Percentiles rank a stretch among this genome's conserved stretches.
Evolutionary conservation across 1,139 yeast species (phyloP).

Genomic region (Saccharomycopsis hybrid): DNA sequence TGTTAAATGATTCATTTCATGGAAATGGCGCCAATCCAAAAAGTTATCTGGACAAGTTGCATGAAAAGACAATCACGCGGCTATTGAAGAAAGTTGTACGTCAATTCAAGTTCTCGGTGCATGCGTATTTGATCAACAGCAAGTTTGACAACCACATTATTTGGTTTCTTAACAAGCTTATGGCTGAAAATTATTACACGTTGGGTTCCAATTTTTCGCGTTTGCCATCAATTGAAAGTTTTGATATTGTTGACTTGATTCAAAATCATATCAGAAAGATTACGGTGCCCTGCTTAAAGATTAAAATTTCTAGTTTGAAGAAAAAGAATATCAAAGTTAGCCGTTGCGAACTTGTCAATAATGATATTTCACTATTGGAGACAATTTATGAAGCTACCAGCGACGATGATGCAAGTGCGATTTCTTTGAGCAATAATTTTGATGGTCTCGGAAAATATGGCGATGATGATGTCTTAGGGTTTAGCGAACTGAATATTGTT

Average conservation of each 20-base stretch:
- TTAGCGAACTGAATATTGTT: too few relatives aligned
- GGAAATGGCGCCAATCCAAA: neutral
- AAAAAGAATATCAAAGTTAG: conserved; percentile 8
- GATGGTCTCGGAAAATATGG: neutral
- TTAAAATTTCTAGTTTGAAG: conserved; percentile 10
- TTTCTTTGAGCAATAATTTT: neutral
- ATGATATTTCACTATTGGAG: conserved; percentile 1
- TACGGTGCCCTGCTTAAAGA: conserved; percentile 14
- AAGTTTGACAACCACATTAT: conserved; percentile 11
- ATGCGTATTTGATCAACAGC: conserved; percentile 3
- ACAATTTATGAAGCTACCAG: neutral
- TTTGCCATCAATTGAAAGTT: neutral
- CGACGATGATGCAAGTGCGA: neutral
- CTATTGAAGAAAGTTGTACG: conserved; percentile 7
- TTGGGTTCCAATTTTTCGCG: conserved; percentile 14
- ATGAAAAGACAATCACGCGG: neutral
- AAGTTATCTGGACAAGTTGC: conserved; percentile 4
- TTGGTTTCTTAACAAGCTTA: conserved; percentile 7
- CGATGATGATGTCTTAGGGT: too few relatives aligned
- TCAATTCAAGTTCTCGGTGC: conserved; percentile 12
- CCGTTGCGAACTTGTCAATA: conserved; percentile 11
- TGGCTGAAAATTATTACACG: conserved; percentile 14
- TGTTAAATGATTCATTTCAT: conserved; percentile 12
- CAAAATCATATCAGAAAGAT: conserved; percentile 12
- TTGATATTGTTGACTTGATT: conserved; percentile 6